Base-by-base conservation (phyloP, 164 flowering plant genomes). In the Vitis vinifera region DNA sequence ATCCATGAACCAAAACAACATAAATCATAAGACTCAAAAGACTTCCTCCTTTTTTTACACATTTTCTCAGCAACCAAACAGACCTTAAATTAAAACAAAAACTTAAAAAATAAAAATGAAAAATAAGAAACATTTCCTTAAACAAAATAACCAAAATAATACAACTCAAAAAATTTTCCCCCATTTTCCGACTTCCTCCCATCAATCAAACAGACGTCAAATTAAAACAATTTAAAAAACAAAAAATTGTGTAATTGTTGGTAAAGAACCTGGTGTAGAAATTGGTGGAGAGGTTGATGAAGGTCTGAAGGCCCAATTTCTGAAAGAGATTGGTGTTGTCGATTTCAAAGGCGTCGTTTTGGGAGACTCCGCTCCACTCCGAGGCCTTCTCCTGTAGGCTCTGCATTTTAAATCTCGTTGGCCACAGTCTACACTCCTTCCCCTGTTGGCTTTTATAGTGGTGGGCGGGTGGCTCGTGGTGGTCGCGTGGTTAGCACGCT, bases 231-330 rank as follows among this genome's bases (percentile, higher is more conserved):
- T 2, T 2, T 27, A 13, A 27, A 58, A 7, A 51, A 51, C 7
- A 31, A 8, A 15, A 53, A 19, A 19, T 11, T 29, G 31, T 59
- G 47, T 10, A 37, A 4, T 57, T 9, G 9, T 17, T 17, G 13
- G n/a, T 47, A n/a, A 17, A 19, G 27, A 8, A 88, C 98, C 96
- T 87, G 80, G 56, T 88, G 79, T 93, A 93, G 83, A 91, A 91
- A 77, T 89, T 78, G 73, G 98, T 91, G 73, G 98, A 93, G 75
- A 93, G 98, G 68, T 84, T 80, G 51, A 93, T 71, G 84, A 93
- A 92, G 44, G 97, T 64, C 58, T 89, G 91, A 65, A 90, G 91
- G 56, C 98, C 97, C 7, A 94, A 76, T 48, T 86, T 87, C 62
- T 88, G 67, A 59, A 78, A 91, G 29, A 94, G 82, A 77, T 92